Evolutionary conservation across 2,329 filamentous ascomycete species (phyloP), one percentile per base, ranked within the genome.

Genomic region (Helotiales sp.): DNA sequence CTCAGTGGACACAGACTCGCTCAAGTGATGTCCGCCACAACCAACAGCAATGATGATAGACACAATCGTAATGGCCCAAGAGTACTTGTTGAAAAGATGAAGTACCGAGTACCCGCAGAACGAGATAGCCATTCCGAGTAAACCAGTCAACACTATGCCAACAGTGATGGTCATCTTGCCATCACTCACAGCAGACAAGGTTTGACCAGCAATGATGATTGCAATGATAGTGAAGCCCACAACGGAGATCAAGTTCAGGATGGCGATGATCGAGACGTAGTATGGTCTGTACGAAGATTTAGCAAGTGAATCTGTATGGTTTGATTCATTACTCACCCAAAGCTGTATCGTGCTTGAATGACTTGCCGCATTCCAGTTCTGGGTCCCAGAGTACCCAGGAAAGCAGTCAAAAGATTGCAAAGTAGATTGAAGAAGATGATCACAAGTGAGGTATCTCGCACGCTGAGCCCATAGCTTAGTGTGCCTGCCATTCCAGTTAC

Each of bases 351-450:
- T 3, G 85, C 84, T 63, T 85, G 83, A 7, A 88, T 79, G 78
- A 88, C 85, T 70, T 87, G 84, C 15, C 85, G 77, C 78, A 88
- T 81, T 40, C 84, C 85, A 9, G 83, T 86, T 70, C 80, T 81
- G 3, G 84, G 82, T 0, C 84, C 84, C 51, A 85, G 71, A 0
- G 80, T 84, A 40, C 79, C 79, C 25, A 87, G 73, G 64, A 81
- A 85, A 2, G 81, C 84, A 0, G 83, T 80, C 0, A 80, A 74
- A 6, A 79, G 58, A 0, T 80, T 80, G 1, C 80, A 81, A 25
- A 86, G 63, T 17, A 87, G 69, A 10, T 77, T 80, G 70, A 88
- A 87, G 74, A 88, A 88, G 46, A 88, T 68, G 47, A 88, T 87
- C 30, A 87, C 74, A 12, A 88, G 74, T 1, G 81, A 71, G 1